phyloP scores from a whole-genome alignment of 371 early-diverging fungal genomes.

The Blyttiomyces sp. region DNA sequence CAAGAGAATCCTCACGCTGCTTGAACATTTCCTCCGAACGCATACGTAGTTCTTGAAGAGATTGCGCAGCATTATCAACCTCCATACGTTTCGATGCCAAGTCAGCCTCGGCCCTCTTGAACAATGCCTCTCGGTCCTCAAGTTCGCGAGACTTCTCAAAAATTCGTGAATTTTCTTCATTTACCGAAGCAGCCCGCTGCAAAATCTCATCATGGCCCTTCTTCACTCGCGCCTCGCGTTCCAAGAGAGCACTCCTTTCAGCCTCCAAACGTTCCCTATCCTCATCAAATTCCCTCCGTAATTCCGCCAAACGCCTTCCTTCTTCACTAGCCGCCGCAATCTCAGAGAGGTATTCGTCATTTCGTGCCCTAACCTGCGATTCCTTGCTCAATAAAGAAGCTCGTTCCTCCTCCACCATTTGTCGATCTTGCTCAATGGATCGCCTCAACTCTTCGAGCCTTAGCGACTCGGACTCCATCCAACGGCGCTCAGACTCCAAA shows the following conservation, averaged over 20 bases:
- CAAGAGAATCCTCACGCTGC: conserved; percentile 6
- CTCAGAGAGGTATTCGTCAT: conserved; percentile 16
- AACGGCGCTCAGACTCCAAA: neutral
- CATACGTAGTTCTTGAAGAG: too few relatives aligned
- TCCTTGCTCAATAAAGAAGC: conserved; percentile 8
- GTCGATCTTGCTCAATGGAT: conserved; percentile 2
- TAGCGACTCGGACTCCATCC: neutral
- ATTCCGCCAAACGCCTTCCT: conserved; percentile 4
- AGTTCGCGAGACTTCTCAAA: conserved; percentile 7
- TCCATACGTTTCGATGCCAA: neutral
- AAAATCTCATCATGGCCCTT: conserved; percentile 4
- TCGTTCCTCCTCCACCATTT: conserved; percentile 8
- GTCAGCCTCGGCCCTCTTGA: neutral
- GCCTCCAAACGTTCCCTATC: conserved; percentile 12
- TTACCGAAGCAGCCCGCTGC: neutral
- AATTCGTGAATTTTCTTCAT: conserved; percentile 13
- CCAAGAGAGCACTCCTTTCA: conserved; percentile 5
- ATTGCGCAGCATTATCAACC: conserved; percentile 8
- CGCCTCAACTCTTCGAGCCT: conserved; percentile 5
- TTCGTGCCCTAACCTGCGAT: conserved; percentile 11
- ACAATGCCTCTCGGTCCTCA: conserved; percentile 5
- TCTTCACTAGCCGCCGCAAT: conserved; percentile 6
- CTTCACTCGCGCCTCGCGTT: conserved; percentile 7
- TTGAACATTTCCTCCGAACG: conserved; percentile 14
- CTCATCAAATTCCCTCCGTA: conserved; percentile 13